Percentiles rank a stretch among this genome's conserved stretches.
Conservation (phyloP, 164 flowering plant species). For the Chloranthus sessilifolius region DNA sequence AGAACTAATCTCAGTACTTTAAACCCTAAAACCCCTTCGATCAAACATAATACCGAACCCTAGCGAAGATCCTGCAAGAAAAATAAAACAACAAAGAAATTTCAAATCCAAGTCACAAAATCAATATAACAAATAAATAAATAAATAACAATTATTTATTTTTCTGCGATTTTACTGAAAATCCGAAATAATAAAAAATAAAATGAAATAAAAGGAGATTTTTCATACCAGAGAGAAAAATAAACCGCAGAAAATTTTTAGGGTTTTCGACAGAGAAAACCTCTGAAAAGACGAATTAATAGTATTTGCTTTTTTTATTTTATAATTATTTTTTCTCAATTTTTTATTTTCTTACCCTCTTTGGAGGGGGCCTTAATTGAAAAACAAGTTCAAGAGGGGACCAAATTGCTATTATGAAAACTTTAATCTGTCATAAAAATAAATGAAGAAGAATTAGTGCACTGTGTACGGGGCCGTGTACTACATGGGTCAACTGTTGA, state of each 20-base stretch:
- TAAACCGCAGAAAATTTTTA: slow-evolving; percentile 10
- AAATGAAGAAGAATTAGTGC: too few species aligned
- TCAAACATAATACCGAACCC: too few species aligned
- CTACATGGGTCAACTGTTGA: too few species aligned
- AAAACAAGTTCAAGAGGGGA: too few species aligned
- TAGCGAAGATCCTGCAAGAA: slow-evolving; percentile 2
- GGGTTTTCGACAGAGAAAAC: too few species aligned
- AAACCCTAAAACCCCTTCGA: slow-evolving; percentile 6
- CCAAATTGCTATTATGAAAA: too few species aligned
- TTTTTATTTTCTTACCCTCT: slow-evolving; percentile 13
- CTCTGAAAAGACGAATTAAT: background rate
- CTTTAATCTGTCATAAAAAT: too few species aligned
- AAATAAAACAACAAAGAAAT: slow-evolving; percentile 6
- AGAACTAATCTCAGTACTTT: too few species aligned
- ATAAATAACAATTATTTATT: slow-evolving; percentile 1
- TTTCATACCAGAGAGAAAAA: slow-evolving; percentile 20
- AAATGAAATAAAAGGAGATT: too few species aligned
- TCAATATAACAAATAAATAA: background rate
- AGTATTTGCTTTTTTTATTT: slow-evolving; percentile 12
- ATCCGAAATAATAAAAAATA: too few species aligned
- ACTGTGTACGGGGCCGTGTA: too few species aligned
- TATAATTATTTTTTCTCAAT: slow-evolving; percentile 5
- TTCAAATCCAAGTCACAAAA: slow-evolving; percentile 1
- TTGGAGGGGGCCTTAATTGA: slow-evolving; percentile 7
- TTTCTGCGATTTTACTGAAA: slow-evolving; percentile 17